Percentiles rank a stretch among this genome's conserved stretches.
Evolutionary conservation across 2,329 filamentous ascomycete species (phyloP).

Genomic region (Metarhizium rileyi): DNA sequence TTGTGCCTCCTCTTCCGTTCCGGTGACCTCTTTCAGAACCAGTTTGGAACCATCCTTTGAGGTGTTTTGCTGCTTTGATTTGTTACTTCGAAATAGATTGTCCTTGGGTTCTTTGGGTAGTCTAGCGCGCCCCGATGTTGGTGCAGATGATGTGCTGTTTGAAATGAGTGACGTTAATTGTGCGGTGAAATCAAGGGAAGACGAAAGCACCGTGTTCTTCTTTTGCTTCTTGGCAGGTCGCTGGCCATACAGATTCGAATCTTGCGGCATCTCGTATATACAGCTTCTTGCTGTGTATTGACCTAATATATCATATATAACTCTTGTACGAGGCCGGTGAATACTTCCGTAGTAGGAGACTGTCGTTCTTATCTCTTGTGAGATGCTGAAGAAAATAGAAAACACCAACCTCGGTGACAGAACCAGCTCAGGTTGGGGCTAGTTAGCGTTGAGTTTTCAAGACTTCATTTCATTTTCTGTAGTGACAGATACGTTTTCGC

Average conservation of each 20-base stretch:
- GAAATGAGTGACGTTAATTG: constrained; percentile 77
- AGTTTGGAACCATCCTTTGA: constrained; percentile 44
- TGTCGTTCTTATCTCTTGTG: too few species aligned
- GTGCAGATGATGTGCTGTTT: constrained; percentile 31
- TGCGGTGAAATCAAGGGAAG: constrained; percentile 76
- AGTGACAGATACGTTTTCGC: background rate
- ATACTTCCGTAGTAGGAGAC: too few species aligned
- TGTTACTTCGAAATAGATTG: constrained; percentile 33
- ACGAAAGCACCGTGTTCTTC: constrained; percentile 61
- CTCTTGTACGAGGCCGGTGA: background rate
- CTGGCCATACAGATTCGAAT: constrained; percentile 68
- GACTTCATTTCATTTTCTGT: background rate
- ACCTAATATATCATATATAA: background rate
- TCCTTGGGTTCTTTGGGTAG: constrained; percentile 34
- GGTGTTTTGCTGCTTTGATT: constrained; percentile 15
- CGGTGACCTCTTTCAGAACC: constrained; percentile 39
- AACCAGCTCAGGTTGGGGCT: background rate
- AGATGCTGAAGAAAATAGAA: background rate
- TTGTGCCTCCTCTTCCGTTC: constrained; percentile 53
- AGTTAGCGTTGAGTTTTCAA: background rate
- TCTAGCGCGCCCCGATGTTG: constrained; percentile 34
- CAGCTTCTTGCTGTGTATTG: background rate
- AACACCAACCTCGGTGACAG: background rate
- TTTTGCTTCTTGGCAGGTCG: constrained; percentile 58
- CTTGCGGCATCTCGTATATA: constrained; percentile 43